Base-by-base conservation (phyloP, 371 early-diverging fungal species). In the Circinella minor region DNA sequence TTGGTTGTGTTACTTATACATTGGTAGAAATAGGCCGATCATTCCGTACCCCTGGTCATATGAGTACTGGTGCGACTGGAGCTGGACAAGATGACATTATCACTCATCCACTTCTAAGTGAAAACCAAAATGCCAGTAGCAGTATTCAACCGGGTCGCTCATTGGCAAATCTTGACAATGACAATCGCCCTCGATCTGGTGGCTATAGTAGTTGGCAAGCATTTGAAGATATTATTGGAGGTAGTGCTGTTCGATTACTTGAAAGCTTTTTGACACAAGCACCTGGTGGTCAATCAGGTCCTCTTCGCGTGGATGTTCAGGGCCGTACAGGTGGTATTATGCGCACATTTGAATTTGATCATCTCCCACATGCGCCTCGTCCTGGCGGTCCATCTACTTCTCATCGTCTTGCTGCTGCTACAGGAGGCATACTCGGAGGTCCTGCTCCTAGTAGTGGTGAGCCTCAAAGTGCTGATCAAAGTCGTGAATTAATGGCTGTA, bases 171-270 rank as follows among this genome's bases (percentile, higher is more conserved):
- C 60, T 68, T 34, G 46, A 20, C 57, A 37, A 69, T 39, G 63
- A 75, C 3, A 15, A 17, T 0, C 65, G 70, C 36, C 54, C 70
- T 57, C 51, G 74, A 68, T 61, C 75, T 61, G 3, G 36, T 13
- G 78, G 77, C 1, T 70, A 81, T 27, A 71, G 77, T 55, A 89
- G 88, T 61, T 85, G 84, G 81, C 87, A 89, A 55, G 85, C 90
- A 5, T 87, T 92, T 69, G 92, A 92, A 66, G 90, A 92, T 48
- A 77, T 93, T 11, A 78, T 93, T 51, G 91, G 89, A 18, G 90
- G 89, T 5, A 88, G 85, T 68, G 87, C 93, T 1, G 76, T 88
- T 37, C 92, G 92, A 67, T 72, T 92, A 63, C 75, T 92, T 6
- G 89, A 90, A 67, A 88, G 85, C 55, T 65, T 93, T n/a, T 77